These are phyloP conservation scores for Cutaneotrichosporon arboriforme DNA, from an alignment of 1,284 basidiomycete genomes.

Conservation along the genomic window DNA sequence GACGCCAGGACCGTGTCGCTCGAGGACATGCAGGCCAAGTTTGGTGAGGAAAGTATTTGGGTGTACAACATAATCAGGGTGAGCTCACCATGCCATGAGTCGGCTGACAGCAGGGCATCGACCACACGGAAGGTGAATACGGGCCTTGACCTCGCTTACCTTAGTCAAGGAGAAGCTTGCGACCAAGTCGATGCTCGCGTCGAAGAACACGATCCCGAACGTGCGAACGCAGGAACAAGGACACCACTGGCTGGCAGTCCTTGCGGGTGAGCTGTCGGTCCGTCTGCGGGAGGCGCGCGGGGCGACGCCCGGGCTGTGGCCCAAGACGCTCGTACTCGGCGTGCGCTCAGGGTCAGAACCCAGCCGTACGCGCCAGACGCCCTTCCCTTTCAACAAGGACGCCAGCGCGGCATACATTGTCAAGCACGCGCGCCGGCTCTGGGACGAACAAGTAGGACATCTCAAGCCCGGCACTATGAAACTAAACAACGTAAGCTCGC, in stretches of 20 bases:
- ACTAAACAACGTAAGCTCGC: conserved; percentile 55
- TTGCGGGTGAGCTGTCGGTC: conserved; percentile 81
- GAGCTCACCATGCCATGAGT: conserved; percentile 6
- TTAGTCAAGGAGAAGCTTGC: conserved; percentile 78
- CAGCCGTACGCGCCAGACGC: conserved; percentile 62
- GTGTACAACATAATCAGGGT: conserved; percentile 69
- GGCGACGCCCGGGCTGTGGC: conserved; percentile 73
- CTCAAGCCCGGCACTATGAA: conserved; percentile 53
- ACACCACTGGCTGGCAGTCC: conserved; percentile 81
- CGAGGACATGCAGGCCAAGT: conserved; percentile 52
- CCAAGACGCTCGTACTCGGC: conserved; percentile 78
- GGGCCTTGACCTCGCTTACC: not conserved
- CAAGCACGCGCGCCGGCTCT: conserved; percentile 71
- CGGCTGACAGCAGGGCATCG: conserved; percentile 65
- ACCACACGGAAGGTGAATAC: conserved; percentile 71
- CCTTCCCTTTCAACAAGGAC: conserved; percentile 72
- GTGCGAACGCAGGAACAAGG: conserved; percentile 69
- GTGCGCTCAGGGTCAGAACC: conserved; percentile 53
- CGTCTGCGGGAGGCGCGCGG: conserved; percentile 77
- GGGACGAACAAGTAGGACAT: conserved; percentile 72
- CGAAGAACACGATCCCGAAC: conserved; percentile 78
- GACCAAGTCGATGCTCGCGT: conserved; percentile 86
- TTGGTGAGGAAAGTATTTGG: conserved; percentile 65
- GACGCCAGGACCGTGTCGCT: conserved; percentile 47
- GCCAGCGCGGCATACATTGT: conserved; percentile 72